phyloP scores from a whole-genome alignment of 306 rosid species.

The Malus sylvestris region DNA sequence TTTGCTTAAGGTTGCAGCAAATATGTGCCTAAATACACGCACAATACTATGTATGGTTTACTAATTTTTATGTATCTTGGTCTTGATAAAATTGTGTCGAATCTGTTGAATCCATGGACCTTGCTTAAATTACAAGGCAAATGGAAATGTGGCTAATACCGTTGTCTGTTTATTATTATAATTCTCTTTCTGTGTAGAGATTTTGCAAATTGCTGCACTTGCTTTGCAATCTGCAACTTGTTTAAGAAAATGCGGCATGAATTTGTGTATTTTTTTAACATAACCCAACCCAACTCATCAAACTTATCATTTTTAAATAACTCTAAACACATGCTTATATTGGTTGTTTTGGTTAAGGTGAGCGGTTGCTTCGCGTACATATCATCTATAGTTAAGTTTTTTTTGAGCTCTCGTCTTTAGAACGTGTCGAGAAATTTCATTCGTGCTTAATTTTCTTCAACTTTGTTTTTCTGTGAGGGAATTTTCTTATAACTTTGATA shows the following conservation, averaged over 20 bases:
- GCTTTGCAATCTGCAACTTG: background rate
- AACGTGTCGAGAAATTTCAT: background rate
- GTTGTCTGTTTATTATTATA: background rate
- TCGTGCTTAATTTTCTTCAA: background rate
- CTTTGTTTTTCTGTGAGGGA: too few species aligned
- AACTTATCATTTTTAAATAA: background rate
- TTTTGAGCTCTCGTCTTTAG: too few species aligned
- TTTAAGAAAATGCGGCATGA: background rate
- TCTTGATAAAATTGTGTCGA: background rate
- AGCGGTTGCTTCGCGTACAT: too few species aligned
- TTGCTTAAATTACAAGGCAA: background rate
- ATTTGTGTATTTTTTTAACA: background rate
- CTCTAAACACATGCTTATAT: background rate
- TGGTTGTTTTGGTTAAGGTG: background rate
- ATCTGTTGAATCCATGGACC: background rate
- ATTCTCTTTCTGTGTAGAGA: background rate
- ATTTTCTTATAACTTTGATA: too few species aligned
- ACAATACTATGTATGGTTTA: background rate
- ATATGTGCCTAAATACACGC: background rate
- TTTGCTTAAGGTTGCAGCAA: conserved; percentile 21
- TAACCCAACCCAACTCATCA: background rate
- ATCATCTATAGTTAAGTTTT: too few species aligned
- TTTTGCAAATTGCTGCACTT: background rate
- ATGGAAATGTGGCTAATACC: background rate
- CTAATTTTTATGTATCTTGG: conserved; percentile 1